Conservation (phyloP, 768 basidiomycete genomes). For the Kwoniella bestiolae region DNA sequence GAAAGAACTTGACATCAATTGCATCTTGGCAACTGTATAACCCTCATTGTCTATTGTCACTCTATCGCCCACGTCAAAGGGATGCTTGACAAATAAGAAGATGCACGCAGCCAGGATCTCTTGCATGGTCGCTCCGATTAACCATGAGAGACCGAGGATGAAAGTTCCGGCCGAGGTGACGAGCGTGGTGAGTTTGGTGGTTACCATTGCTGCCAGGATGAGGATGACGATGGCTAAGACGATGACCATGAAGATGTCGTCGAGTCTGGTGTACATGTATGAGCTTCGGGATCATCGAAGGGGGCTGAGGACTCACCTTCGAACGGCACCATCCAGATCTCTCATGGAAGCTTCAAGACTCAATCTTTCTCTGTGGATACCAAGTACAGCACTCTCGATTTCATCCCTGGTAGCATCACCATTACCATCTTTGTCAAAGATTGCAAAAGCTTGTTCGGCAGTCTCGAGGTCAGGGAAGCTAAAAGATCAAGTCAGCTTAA, state of each 20-base stretch:
- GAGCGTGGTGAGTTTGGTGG: conserved; percentile 72
- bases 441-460: conserved; percentile 60
- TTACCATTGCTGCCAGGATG: conserved; percentile 82
- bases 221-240: conserved; percentile 71
- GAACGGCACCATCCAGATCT: conserved; percentile 86
- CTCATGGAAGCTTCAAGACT: conserved; percentile 84
- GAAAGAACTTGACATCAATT: conserved; percentile 68
- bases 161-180: conserved; percentile 76
- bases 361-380: conserved; percentile 81
- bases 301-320: conserved; percentile 59
- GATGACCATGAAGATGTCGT: conserved; percentile 82
- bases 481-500: neutral
- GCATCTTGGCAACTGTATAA: conserved; percentile 86
- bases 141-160: conserved; percentile 72
- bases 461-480: conserved; percentile 70
- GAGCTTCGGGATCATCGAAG: neutral
- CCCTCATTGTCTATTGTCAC: conserved; percentile 60
- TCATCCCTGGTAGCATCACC: conserved; percentile 63
- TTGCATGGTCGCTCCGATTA: conserved; percentile 76
- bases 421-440: conserved; percentile 61
- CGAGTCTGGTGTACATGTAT: conserved; percentile 61
- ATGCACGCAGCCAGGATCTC: conserved; percentile 85
- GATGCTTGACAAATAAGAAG: conserved; percentile 80
- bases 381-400: conserved; percentile 68
- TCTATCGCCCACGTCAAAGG: conserved; percentile 59